Conservation (phyloP, 2,329 filamentous ascomycete species). For the Trichoderma pleuroti region DNA sequence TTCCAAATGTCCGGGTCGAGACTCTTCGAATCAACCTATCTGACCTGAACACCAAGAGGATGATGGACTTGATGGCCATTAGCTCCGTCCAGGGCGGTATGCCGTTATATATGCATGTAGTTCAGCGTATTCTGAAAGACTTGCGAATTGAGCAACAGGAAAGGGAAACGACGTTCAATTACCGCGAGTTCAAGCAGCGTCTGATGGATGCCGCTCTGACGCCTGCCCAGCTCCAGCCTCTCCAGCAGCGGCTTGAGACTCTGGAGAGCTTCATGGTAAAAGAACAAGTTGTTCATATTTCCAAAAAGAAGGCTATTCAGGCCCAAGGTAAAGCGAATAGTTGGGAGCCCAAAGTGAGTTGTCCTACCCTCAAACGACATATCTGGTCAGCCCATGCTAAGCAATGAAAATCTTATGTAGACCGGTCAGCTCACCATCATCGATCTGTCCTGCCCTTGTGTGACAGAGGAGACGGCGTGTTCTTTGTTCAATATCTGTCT, state of each 20-base stretch:
- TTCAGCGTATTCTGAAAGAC: conserved; percentile 54
- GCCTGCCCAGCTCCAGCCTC: conserved; percentile 47
- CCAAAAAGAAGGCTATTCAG: neutral
- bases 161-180: conserved; percentile 42
- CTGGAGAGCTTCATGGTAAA: conserved; percentile 47
- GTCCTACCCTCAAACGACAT: neutral
- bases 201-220: conserved; percentile 38
- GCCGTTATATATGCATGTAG: conserved; percentile 57
- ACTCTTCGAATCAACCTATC: conserved; percentile 49
- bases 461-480: conserved; percentile 65
- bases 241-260: conserved; percentile 41
- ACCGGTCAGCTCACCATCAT: conserved; percentile 43
- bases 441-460: conserved; percentile 69
- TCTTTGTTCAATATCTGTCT: conserved; percentile 70
- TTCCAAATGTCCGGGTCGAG: conserved; percentile 43
- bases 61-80: conserved; percentile 60
- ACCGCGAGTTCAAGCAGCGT: conserved; percentile 43
- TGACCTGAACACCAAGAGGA: conserved; percentile 54
- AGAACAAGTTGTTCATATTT: conserved; percentile 19
- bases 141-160: conserved; percentile 48
- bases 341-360: conserved; percentile 21
- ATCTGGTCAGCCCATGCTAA: neutral
- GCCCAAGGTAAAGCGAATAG: conserved; percentile 13
- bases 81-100: conserved; percentile 32
- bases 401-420: conserved; percentile 5